Percentiles rank a stretch among this genome's conserved stretches.
These are phyloP conservation scores for Yarrowia sp. DNA, from an alignment of 805 yeast species.

Conservation along the genomic window DNA sequence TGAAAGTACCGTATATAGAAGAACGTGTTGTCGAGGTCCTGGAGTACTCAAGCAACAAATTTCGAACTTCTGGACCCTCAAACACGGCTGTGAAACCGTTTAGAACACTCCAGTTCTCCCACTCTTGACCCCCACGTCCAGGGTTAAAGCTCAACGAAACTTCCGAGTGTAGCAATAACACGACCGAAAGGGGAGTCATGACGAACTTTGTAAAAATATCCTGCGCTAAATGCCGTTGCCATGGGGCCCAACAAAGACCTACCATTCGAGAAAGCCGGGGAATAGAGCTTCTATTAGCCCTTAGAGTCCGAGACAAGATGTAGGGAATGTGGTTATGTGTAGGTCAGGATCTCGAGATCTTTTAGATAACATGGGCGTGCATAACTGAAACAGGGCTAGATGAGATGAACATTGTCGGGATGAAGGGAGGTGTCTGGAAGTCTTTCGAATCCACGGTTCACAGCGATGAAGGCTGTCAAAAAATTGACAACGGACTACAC, in stretches of 20 bases:
- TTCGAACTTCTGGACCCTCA: no score
- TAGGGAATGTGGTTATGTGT: conserved; percentile 1
- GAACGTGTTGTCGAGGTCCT: no score
- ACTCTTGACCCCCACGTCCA: background rate
- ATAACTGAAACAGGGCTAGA: no score
- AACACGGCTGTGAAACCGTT: no score
- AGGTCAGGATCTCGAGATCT: background rate
- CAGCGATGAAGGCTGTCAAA: no score
- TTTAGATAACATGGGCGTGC: background rate
- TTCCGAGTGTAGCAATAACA: conserved; percentile 2
- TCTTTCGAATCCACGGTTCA: no score
- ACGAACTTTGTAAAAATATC: background rate
- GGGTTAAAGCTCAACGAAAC: background rate
- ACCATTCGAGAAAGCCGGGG: background rate
- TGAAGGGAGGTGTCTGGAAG: no score
- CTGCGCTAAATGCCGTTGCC: background rate
- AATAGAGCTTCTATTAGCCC: background rate
- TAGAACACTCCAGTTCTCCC: no score
- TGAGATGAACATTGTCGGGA: no score
- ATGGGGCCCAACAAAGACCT: background rate
- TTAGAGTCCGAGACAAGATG: background rate
- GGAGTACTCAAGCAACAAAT: no score
- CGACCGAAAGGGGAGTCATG: background rate
- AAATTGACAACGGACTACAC: no score
- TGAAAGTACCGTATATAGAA: no score